Evolutionary conservation across 1,284 basidiomycete species (phyloP).

Genomic region (Tilletiopsis washingtonensis): DNA sequence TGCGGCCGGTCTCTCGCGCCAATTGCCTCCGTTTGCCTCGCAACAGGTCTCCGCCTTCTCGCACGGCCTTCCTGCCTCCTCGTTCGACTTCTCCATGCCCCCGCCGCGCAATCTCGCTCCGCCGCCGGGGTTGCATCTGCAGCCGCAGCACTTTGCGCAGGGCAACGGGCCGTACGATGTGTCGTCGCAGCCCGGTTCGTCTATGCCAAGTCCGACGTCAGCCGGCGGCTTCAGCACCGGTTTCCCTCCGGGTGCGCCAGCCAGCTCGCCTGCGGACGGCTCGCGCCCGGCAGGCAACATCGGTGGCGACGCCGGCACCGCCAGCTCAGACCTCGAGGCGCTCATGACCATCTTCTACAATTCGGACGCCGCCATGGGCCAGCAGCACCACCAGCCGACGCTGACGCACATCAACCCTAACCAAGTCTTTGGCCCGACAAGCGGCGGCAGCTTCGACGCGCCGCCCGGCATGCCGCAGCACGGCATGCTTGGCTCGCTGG

Average conservation of each 20-base stretch:
- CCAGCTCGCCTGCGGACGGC: neutral
- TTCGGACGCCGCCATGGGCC: slow-evolving; percentile 21
- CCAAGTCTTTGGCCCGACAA: slow-evolving; percentile 26
- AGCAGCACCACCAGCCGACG: slow-evolving; percentile 5
- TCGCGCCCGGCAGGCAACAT: neutral
- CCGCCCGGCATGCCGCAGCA: slow-evolving; percentile 2
- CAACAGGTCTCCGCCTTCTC: slow-evolving; percentile 15
- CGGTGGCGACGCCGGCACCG: neutral
- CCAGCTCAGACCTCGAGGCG: slow-evolving; percentile 20
- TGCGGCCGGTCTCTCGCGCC: slow-evolving; percentile 42
- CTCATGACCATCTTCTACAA: slow-evolving; percentile 44
- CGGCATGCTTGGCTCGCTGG: slow-evolving; percentile 1
- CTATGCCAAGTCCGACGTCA: neutral
- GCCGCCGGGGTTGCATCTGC: neutral
- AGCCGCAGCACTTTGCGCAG: neutral
- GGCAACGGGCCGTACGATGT: too few species aligned
- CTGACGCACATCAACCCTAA: slow-evolving; percentile 43
- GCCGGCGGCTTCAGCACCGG: neutral
- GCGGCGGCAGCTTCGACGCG: slow-evolving; percentile 8
- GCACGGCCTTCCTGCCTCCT: slow-evolving; percentile 18
- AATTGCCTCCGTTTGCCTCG: slow-evolving; percentile 25
- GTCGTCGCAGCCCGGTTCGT: neutral
- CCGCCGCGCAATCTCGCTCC: slow-evolving; percentile 1
- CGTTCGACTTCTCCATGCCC: slow-evolving; percentile 36
- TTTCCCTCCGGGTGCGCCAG: neutral